phyloP scores from a whole-genome alignment of 2,329 filamentous ascomycete genomes.

The Neonectria magnoliae region DNA sequence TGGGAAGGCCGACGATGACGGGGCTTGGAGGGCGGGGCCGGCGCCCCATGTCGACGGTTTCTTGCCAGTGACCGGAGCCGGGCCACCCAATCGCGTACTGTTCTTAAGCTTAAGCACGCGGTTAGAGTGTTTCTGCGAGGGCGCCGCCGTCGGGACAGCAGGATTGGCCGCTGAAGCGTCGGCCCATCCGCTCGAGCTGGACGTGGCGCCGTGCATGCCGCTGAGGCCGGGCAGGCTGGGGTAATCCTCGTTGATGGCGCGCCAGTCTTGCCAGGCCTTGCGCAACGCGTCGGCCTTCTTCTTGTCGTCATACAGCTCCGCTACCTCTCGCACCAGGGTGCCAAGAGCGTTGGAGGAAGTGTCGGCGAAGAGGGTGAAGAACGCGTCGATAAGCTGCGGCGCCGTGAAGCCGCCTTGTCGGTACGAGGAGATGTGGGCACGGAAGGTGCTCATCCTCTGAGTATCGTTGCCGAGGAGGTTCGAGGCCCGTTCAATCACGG shows the following conservation, averaged over 20 bases:
- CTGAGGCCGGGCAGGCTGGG: slow-evolving; percentile 83
- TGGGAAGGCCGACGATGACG: slow-evolving; percentile 55
- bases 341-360: slow-evolving; percentile 83
- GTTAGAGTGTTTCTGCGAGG: slow-evolving; percentile 61
- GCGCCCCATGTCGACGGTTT: slow-evolving; percentile 36
- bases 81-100: slow-evolving; percentile 59
- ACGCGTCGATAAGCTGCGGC: slow-evolving; percentile 82
- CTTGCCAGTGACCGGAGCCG: slow-evolving; percentile 39
- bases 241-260: slow-evolving; percentile 95
- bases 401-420: slow-evolving; percentile 75
- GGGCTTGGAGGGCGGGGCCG: slow-evolving; percentile 27
- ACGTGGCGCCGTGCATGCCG: slow-evolving; percentile 71
- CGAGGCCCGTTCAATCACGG: slow-evolving; percentile 86
- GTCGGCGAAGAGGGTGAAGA: slow-evolving; percentile 85
- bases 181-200: slow-evolving; percentile 67
- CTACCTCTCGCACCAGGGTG: slow-evolving; percentile 89
- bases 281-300: slow-evolving; percentile 77
- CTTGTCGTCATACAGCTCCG: slow-evolving; percentile 90
- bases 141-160: slow-evolving; percentile 49
- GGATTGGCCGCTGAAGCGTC: slow-evolving; percentile 69
- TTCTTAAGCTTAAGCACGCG: slow-evolving; percentile 69
- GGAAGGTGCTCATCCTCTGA: slow-evolving; percentile 80
- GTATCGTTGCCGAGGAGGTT: slow-evolving; percentile 82
- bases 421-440: slow-evolving; percentile 81
- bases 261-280: slow-evolving; percentile 94